Evolutionary conservation across 768 basidiomycete genomes (phyloP).

Genomic region (Amylocystis lapponica): DNA sequence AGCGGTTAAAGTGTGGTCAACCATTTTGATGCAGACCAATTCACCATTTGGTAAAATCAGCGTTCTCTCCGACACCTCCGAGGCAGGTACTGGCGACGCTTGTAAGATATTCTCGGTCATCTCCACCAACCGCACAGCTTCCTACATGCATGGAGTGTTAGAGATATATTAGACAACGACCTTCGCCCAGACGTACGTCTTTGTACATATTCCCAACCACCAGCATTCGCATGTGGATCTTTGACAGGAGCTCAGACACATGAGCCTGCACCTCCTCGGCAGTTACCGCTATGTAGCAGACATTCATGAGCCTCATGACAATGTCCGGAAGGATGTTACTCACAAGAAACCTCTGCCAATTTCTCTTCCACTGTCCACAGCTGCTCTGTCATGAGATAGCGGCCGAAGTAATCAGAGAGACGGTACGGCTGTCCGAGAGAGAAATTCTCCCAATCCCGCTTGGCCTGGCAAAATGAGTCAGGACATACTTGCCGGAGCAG

Average conservation of each 20-base stretch:
- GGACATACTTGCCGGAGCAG: not conserved
- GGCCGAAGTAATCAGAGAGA: conserved; percentile 70
- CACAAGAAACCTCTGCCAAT: conserved; percentile 54
- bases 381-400: conserved; percentile 63
- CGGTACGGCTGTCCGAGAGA: conserved; percentile 78
- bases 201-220: conserved; percentile 82
- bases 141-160: conserved; percentile 36
- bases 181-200: conserved; percentile 46
- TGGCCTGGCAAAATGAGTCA: conserved; percentile 39
- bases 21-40: conserved; percentile 5
- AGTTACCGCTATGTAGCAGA: conserved; percentile 51
- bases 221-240: conserved; percentile 65
- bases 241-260: conserved; percentile 49
- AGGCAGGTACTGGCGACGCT: conserved; percentile 45
- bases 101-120: conserved; percentile 63
- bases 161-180: not conserved
- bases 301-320: not conserved
- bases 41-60: conserved; percentile 70
- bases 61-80: conserved; percentile 43
- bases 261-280: conserved; percentile 65
- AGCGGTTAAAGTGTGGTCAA: not conserved
- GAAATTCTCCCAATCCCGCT: conserved; percentile 82
- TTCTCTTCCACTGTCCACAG: conserved; percentile 78
- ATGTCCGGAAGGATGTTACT: not conserved
- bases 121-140: conserved; percentile 68